Evolutionary conservation across 2,329 filamentous ascomycete genomes (phyloP).

Genomic region (Cladosporium sp.): DNA sequence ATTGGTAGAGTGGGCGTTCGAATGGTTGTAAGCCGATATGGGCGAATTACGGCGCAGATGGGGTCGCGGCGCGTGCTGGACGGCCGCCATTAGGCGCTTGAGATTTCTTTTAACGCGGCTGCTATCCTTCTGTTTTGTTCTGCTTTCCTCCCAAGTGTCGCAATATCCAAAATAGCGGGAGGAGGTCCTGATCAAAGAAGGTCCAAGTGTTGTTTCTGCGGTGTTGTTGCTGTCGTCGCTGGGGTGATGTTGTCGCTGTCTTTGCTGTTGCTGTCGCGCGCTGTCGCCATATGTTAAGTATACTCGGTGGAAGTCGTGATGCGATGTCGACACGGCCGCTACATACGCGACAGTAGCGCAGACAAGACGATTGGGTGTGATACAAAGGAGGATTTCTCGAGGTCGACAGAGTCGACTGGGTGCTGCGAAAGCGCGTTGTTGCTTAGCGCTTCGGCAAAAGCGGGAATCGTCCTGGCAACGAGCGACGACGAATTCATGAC

Average conservation of each 20-base stretch:
- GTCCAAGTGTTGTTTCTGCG: conserved; percentile 7
- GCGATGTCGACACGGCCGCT: conserved; percentile 26
- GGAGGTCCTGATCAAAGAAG: conserved; percentile 6
- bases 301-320: conserved; percentile 22
- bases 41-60: conserved; percentile 43
- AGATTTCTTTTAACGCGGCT: conserved; percentile 21
- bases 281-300: conserved; percentile 28
- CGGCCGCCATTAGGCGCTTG: conserved; percentile 31
- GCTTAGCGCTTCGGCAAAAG: conserved; percentile 1
- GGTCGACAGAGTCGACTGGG: not conserved
- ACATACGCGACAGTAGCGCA: conserved; percentile 22
- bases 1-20: conserved; percentile 40
- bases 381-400: conserved; percentile 5
- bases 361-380: conserved; percentile 9
- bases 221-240: conserved; percentile 9
- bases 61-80: conserved; percentile 30
- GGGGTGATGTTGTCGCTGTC: conserved; percentile 13
- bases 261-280: conserved; percentile 19
- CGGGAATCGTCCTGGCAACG: conserved; percentile 1
- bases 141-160: conserved; percentile 5
- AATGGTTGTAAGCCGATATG: conserved; percentile 40
- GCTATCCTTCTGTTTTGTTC: conserved; percentile 12
- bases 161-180: conserved; percentile 9
- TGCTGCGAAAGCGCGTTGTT: conserved; percentile 8
- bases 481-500: too few relatives aligned